A percentile compares a stretch with the other conserved stretches of the same genome.
Conservation (phyloP, 139 green algal genomes). For the Haematococcus lacustris region DNA sequence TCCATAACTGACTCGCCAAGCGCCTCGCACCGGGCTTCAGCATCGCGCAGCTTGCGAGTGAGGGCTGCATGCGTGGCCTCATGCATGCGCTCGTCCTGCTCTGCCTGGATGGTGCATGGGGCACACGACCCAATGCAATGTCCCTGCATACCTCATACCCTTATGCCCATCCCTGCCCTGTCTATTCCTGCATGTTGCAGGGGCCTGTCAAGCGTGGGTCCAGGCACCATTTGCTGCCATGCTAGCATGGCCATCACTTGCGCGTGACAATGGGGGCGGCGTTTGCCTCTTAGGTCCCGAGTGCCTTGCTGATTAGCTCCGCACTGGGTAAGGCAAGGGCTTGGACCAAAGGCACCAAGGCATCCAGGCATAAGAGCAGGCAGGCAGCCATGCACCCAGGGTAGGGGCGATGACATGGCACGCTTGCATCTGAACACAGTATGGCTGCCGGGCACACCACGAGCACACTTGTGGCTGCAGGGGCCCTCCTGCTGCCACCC, state of each 20-base stretch:
- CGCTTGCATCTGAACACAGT: background rate
- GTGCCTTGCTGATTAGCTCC: no score
- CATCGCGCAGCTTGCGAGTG: constrained; percentile 37
- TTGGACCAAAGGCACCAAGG: background rate
- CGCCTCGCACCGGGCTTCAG: constrained; percentile 50
- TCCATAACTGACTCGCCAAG: constrained; percentile 49
- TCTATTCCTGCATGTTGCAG: background rate
- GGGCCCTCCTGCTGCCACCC: background rate
- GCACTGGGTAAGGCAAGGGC: no score
- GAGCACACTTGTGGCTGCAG: background rate
- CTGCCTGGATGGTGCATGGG: constrained; percentile 19
- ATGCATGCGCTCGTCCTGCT: constrained; percentile 51
- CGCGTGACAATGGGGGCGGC: no score
- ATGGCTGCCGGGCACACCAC: background rate
- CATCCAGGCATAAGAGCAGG: background rate
- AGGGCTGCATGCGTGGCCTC: constrained; percentile 46
- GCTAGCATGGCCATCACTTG: no score
- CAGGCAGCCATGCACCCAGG: no score
- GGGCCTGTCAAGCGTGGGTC: no score
- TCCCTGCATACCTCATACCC: background rate
- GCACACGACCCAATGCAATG: background rate
- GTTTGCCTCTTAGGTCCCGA: no score
- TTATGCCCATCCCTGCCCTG: background rate
- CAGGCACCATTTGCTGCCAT: no score
- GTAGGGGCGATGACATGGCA: no score